Evolutionary conservation across 768 basidiomycete genomes (phyloP).

Genomic region (Tylopilus balloui): DNA sequence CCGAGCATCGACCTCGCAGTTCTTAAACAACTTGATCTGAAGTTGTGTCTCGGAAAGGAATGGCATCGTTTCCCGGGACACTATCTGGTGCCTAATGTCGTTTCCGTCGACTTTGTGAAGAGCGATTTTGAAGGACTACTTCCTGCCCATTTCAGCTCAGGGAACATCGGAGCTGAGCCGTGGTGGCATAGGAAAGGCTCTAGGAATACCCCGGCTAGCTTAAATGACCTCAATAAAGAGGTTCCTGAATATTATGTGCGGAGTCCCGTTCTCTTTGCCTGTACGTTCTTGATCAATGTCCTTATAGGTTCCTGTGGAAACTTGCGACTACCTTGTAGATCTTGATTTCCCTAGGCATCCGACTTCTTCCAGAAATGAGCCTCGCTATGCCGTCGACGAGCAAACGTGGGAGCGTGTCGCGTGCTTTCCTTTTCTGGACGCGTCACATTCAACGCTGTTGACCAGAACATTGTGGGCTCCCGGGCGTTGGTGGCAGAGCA

Average conservation of each 20-base stretch:
- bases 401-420: slow-evolving; percentile 75
- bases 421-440: slow-evolving; percentile 84
- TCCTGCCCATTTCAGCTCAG: slow-evolving; percentile 68
- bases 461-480: slow-evolving; percentile 83
- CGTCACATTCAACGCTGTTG: slow-evolving; percentile 62
- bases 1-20: slow-evolving; percentile 61
- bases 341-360: slow-evolving; percentile 79
- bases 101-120: slow-evolving; percentile 85
- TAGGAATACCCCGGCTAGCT: slow-evolving; percentile 50
- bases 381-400: slow-evolving; percentile 68
- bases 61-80: slow-evolving; percentile 94
- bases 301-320: slow-evolving; percentile 57
- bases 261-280: slow-evolving; percentile 4
- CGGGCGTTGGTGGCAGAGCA: slow-evolving; percentile 56
- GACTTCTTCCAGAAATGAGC: slow-evolving; percentile 53
- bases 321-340: slow-evolving; percentile 90
- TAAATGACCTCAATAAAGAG: slow-evolving; percentile 89
- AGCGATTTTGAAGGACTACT: slow-evolving; percentile 88
- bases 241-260: slow-evolving; percentile 74
- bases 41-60: slow-evolving; percentile 87
- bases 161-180: slow-evolving; percentile 24
- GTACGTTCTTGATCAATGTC: slow-evolving; percentile 4
- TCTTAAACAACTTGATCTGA: slow-evolving; percentile 65
- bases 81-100: slow-evolving; percentile 79
- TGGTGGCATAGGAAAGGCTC: slow-evolving; percentile 51